phyloP scores from a whole-genome alignment of 345 rosid species.

The Populus pruinosa region DNA sequence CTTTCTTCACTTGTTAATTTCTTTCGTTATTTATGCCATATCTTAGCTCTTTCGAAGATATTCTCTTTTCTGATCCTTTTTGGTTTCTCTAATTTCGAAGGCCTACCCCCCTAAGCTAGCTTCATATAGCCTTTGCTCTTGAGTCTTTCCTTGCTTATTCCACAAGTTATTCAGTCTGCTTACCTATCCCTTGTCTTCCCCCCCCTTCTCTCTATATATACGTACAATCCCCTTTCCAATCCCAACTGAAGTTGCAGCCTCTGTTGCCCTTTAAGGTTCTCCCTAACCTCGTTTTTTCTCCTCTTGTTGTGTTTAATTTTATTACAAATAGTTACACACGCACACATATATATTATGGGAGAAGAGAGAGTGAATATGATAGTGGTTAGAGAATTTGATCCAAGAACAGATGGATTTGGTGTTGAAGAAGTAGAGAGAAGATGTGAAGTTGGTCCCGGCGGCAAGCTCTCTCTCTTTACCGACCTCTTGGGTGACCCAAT shows the following conservation, averaged over 20 bases:
- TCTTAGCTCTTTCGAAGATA: not conserved
- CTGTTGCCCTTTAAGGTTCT: not conserved
- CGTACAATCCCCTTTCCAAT: too few species aligned
- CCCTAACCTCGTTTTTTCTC: not conserved
- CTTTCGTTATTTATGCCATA: not conserved
- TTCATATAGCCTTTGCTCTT: not conserved
- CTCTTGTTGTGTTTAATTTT: not conserved
- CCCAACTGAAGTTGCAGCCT: too few species aligned
- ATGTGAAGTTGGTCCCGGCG: slow-evolving; percentile 86
- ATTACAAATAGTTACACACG: not conserved
- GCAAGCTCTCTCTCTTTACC: slow-evolving; percentile 74
- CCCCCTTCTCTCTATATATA: slow-evolving; percentile 8
- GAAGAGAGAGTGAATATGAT: slow-evolving; percentile 29
- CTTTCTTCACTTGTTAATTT: too few species aligned
- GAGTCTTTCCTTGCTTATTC: slow-evolving; percentile 17
- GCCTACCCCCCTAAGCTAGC: not conserved
- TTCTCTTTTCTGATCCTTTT: not conserved
- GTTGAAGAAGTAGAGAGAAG: slow-evolving; percentile 80
- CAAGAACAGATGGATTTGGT: slow-evolving; percentile 42
- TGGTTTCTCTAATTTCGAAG: slow-evolving; percentile 19
- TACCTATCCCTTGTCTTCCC: not conserved
- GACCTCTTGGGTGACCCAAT: slow-evolving; percentile 98
- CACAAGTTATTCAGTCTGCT: slow-evolving; percentile 14
- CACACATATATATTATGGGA: not conserved
- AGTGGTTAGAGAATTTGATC: slow-evolving; percentile 71